Base-by-base conservation (phyloP, 352 stramenopile species). In the Phytophthora sansomeana region DNA sequence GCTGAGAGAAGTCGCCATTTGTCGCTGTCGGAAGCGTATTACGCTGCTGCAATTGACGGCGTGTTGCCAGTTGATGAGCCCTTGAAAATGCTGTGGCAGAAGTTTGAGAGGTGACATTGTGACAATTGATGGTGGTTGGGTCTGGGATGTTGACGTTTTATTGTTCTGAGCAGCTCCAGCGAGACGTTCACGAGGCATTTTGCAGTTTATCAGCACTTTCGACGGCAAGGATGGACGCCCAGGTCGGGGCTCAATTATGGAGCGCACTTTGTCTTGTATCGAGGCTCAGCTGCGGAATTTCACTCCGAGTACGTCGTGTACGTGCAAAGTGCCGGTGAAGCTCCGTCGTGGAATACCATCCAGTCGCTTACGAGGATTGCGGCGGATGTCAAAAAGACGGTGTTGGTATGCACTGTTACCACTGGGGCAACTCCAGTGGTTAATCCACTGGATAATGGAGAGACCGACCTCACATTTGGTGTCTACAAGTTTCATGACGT, bases 221-320 rank as follows among this genome's bases (percentile, higher is more conserved):
- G 86, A 26, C 55, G 52, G 9, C 65, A 74, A 30, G 77, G 63
- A 0, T 95, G 83, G 83, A 67, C 65, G 5, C 56, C 86, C 16
- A 81, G 80, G 38, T 68, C 87, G 0, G 84, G 87, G 33, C 68
- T 93, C 9, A 89, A 91, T 62, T 93, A 95, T 39, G 87, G 87
- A 49, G 83, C 80, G 43, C 80, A 79, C 28, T 90, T 73, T 60
- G 81, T 88, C 24, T 61, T 95, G 44, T 95, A 93, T 65, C 78
- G 80, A 44, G 81, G 75, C 10, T 75, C 85, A 4, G 63, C 78
- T 10, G 50, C 72, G 19, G 47, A 66, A 3, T 87, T 82, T 52
- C 86, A 95, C 69, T 92, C 86, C 4, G 83, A 95, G 48, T 93
- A 92, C 57, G 77, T 92, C 32, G 78, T 90, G 21, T 89, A 92